These are phyloP conservation scores for Xerophyta viscosa DNA, from an alignment of 106 monocot species.

Conservation along the genomic window DNA sequence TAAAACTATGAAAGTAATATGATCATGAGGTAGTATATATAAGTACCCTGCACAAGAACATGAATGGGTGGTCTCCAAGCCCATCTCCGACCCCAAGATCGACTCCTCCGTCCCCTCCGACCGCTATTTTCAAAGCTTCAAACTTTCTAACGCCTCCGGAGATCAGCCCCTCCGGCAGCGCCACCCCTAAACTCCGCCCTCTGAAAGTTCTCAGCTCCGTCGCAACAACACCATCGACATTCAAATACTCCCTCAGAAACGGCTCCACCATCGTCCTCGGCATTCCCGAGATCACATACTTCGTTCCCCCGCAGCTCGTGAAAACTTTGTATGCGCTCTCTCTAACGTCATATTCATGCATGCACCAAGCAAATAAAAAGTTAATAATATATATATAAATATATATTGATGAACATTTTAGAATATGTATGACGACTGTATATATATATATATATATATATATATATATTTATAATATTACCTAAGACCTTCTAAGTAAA, in stretches of 20 bases:
- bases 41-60: slow-evolving; percentile 29
- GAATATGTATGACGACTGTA: too few relatives aligned
- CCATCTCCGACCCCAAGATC: slow-evolving; percentile 21
- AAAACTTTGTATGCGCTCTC: slow-evolving; percentile 20
- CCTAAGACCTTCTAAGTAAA: too few relatives aligned
- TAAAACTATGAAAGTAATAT: too few relatives aligned
- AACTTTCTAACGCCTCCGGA: neutral
- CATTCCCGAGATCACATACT: slow-evolving; percentile 23
- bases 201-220: slow-evolving; percentile 24
- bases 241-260: slow-evolving; percentile 45
- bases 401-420: too few relatives aligned
- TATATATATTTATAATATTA: too few relatives aligned
- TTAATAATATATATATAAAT: too few relatives aligned
- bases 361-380: too few relatives aligned
- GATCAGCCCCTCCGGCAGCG: slow-evolving; percentile 12
- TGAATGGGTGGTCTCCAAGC: slow-evolving; percentile 23
- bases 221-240: slow-evolving; percentile 32
- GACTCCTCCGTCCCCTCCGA: slow-evolving; percentile 1
- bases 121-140: slow-evolving; percentile 2
- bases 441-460: too few relatives aligned
- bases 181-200: slow-evolving; percentile 23
- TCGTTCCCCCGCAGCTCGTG: slow-evolving; percentile 23
- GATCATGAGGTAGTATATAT: neutral
- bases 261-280: slow-evolving; percentile 53
- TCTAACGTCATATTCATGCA: too few relatives aligned